Evolutionary conservation across 2,329 filamentous ascomycete genomes (phyloP), one percentile per base, ranked within the genome.

Genomic region (Clarireedia monteithiana): DNA sequence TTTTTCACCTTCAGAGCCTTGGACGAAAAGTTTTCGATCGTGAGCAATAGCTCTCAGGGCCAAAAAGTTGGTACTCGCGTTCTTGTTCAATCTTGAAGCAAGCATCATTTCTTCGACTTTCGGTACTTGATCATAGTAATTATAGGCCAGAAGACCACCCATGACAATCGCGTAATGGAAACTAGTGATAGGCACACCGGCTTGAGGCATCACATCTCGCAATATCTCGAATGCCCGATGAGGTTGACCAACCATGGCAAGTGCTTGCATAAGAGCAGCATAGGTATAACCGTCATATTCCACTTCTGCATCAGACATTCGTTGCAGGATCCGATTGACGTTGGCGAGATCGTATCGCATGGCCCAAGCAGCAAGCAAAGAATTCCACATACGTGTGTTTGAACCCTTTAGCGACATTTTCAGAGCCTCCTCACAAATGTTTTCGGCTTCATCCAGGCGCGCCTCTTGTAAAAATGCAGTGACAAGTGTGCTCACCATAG

Each of bases 311-410:
- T 73, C 66, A 48, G 76, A 70, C 81, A 88, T 86, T 53, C 74
- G 73, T 30, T 72, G 70, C 61, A 83, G 80, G 3, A 82, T 68
- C 53, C 75, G 73, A 60, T 79, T 75, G 15, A 79, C 74, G n/a
- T 74, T 74, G 23, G 74, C 67, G 27, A 84, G 64, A 58, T 86
- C 78, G 55, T 85, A 80, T 6, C 80, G 77, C 55, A 81, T 73
- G 6, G 88, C 88, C 68, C 90, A 79, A 58, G 86, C 81, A 55
- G 79, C 77, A 4, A 96, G 74, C 34, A 96, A 72, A 53, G 82
- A 77, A 66, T 96, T 96, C 88, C 89, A 96, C 66, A 90, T 81
- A 34, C 77, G 74, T 2, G 84, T 84, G 23, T 79, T 73, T 1
- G 77, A 73, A 1, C 82, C 77, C 17, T 75, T 67, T 0, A 82